Evolutionary conservation across 495 filamentous ascomycete species (phyloP), one percentile per base, ranked within the genome.

Genomic region (Penicillium salamii): DNA sequence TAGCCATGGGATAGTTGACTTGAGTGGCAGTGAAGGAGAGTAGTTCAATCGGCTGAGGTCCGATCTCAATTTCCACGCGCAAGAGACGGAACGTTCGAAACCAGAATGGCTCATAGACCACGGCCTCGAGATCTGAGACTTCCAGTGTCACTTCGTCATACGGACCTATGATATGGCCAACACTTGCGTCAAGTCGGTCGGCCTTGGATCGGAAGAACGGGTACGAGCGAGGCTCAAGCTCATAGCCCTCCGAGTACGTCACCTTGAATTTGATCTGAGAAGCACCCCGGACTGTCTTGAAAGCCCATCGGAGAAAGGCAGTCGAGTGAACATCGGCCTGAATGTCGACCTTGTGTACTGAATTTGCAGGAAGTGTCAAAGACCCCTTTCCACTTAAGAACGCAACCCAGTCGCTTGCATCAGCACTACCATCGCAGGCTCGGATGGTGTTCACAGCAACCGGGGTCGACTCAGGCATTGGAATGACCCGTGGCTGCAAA

Each of bases 221-320:
- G 38, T 71, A 69, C 2, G 59, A 59, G 1, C 62, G 64, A 43
- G 69, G 67, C 35, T 69, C 59, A 3, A 69, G 59, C 41, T 72
- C 67, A 48, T 72, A 72, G 31, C 67, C 67, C 47, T 72, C 69
- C 6, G 66, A 68, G 38, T 72, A 67, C 5, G 67, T 72, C 17
- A 68, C 54, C 38, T 57, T 60, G 9, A 72, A 45, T 11, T 37
- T 53, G 13, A 69, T 44, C 3, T 63, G 33, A 7, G 65, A 61
- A 36, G 42, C 31, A 0, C 43, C 36, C 9, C 19, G 13, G 1
- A 23, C 26, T 1, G 57, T 53, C 14, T 57, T 57, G 51, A 72
- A 70, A 1, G 44, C 45, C 61, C 63, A 72, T 48, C 42, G 41
- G 2, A 70, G 46, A 14, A 72, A 70, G 3, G 67, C 69, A 3